Evolutionary conservation across 768 basidiomycete genomes (phyloP).

Genomic region (Mrakia hoshinonis): DNA sequence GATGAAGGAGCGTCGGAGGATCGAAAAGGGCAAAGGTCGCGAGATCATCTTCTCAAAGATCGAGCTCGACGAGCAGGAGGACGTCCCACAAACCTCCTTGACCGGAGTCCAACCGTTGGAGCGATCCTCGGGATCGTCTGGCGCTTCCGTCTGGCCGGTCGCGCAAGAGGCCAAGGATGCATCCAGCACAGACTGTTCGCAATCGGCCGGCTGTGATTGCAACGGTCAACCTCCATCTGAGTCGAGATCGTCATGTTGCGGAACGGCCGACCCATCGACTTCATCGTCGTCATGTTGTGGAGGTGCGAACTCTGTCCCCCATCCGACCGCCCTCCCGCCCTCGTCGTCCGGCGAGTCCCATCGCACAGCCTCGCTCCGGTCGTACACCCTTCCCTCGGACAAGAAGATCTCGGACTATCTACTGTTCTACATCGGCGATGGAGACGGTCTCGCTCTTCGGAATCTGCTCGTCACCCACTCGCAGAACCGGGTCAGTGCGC

Average conservation of each 20-base stretch:
- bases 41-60: slow-evolving; percentile 25
- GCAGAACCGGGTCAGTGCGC: slow-evolving; percentile 49
- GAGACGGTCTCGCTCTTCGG: slow-evolving; percentile 67
- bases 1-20: background rate
- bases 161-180: too few species aligned
- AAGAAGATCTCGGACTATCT: slow-evolving; percentile 39
- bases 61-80: slow-evolving; percentile 17
- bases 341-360: background rate
- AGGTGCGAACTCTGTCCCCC: background rate
- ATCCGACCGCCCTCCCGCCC: background rate
- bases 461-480: slow-evolving; percentile 81
- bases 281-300: background rate
- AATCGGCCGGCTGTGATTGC: background rate
- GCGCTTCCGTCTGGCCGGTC: too few species aligned
- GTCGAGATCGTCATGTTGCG: background rate
- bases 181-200: background rate
- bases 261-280: background rate
- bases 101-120: background rate
- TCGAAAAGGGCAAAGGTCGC: slow-evolving; percentile 21
- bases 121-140: background rate
- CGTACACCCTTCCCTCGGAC: slow-evolving; percentile 35
- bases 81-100: background rate
- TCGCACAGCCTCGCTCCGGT: slow-evolving; percentile 32
- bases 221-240: background rate
- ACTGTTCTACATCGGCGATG: slow-evolving; percentile 58